Evolutionary conservation across 352 stramenopile species (phyloP).

Genomic region (Phytophthora brassicae): DNA sequence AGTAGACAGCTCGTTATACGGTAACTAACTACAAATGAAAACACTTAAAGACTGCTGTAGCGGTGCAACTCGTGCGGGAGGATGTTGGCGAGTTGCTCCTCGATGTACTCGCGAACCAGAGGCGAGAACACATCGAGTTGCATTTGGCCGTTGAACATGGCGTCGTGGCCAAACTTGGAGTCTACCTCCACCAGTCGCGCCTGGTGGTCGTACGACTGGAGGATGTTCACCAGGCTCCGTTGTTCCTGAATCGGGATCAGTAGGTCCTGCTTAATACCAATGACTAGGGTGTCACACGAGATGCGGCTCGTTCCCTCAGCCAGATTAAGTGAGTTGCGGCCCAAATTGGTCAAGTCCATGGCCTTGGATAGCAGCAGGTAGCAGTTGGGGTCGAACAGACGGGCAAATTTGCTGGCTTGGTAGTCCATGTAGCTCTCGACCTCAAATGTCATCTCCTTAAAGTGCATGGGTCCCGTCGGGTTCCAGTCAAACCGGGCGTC

Average conservation of each 20-base stretch:
- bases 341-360: constrained; percentile 86
- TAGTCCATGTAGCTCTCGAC: constrained; percentile 92
- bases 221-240: constrained; percentile 74
- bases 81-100: constrained; percentile 54
- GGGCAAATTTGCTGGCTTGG: constrained; percentile 85
- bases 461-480: constrained; percentile 64
- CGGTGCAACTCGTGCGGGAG: constrained; percentile 73
- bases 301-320: constrained; percentile 77
- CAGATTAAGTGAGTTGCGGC: constrained; percentile 65
- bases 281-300: constrained; percentile 60
- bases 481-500: constrained; percentile 88
- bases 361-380: constrained; percentile 88
- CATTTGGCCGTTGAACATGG: constrained; percentile 87
- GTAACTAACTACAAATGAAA: too few species aligned
- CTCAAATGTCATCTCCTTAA: constrained; percentile 83
- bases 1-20: too few species aligned
- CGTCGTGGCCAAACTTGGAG: constrained; percentile 87
- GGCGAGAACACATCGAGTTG: constrained; percentile 75
- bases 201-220: constrained; percentile 74
- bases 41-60: constrained; percentile 72
- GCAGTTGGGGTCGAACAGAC: constrained; percentile 86
- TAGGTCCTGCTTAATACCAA: constrained; percentile 84
- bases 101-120: constrained; percentile 69
- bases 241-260: constrained; percentile 86
- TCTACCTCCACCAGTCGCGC: constrained; percentile 72